Evolutionary conservation across 441 rosid genomes (phyloP).

Genomic region (Capsella rubella): DNA sequence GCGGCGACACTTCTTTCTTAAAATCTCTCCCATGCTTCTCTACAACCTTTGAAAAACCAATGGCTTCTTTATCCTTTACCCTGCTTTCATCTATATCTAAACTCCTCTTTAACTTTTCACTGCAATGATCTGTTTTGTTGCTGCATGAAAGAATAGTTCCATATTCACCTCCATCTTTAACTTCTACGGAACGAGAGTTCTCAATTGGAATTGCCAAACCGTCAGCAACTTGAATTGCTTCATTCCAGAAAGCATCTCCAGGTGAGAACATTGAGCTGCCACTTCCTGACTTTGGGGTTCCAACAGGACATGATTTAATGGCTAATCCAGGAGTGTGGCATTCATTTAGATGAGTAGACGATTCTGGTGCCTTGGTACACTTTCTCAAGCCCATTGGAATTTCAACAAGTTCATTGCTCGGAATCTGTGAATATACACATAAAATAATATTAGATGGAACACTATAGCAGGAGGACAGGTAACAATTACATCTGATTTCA

Average conservation of each 20-base stretch:
- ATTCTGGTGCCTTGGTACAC: constrained; percentile 56
- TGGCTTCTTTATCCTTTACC: constrained; percentile 44
- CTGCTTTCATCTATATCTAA: constrained; percentile 56
- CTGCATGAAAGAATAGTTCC: constrained; percentile 39
- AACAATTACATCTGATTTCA: constrained; percentile 15
- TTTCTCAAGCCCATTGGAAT: constrained; percentile 70
- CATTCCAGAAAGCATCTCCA: constrained; percentile 96
- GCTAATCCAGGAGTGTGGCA: constrained; percentile 76
- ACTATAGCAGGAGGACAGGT: constrained; percentile 29
- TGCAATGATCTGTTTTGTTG: constrained; percentile 43
- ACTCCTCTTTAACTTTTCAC: constrained; percentile 49
- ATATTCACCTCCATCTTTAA: constrained; percentile 37
- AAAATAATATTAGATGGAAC: constrained; percentile 26
- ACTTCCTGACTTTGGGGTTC: constrained; percentile 76
- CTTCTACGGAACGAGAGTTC: constrained; percentile 45
- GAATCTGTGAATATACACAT: constrained; percentile 39
- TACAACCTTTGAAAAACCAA: constrained; percentile 48
- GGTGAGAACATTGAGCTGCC: constrained; percentile 97
- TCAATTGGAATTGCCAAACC: constrained; percentile 60
- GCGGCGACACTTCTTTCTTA: constrained; percentile 57
- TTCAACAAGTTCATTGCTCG: constrained; percentile 41
- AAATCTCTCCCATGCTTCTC: constrained; percentile 53
- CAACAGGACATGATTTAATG: constrained; percentile 49
- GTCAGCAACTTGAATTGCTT: constrained; percentile 94
- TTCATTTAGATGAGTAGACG: constrained; percentile 47